Conservation (phyloP, 176 grass and related monocot species). For the Oryza glaberrima region DNA sequence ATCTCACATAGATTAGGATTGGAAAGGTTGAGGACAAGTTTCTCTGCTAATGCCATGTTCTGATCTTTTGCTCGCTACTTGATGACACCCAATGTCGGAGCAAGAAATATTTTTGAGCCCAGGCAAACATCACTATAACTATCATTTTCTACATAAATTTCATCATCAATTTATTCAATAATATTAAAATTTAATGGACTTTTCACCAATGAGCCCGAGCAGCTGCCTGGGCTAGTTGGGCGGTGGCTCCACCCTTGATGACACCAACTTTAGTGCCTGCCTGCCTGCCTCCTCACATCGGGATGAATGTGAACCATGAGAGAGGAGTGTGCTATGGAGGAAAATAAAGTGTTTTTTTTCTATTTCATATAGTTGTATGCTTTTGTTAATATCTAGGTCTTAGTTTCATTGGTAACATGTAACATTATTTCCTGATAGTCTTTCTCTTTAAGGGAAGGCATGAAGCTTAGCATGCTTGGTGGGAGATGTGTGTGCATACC, state of each 20-base stretch:
- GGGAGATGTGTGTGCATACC: neutral
- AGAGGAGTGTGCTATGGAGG: slow-evolving; percentile 35
- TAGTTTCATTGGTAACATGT: neutral
- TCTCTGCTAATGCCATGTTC: slow-evolving; percentile 50
- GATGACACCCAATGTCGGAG: neutral
- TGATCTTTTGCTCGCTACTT: slow-evolving; percentile 32
- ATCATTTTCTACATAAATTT: too few species aligned
- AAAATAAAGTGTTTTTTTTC: slow-evolving; percentile 47
- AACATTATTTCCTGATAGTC: too few species aligned
- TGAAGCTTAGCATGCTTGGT: neutral
- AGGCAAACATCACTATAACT: too few species aligned
- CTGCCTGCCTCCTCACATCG: neutral
- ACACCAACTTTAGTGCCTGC: neutral
- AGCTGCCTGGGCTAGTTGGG: too few species aligned
- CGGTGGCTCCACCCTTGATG: neutral
- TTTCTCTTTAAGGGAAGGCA: too few species aligned
- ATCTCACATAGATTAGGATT: slow-evolving; percentile 63
- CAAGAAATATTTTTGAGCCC: too few species aligned
- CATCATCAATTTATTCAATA: too few species aligned
- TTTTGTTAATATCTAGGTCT: neutral
- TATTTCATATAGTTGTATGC: slow-evolving; percentile 22
- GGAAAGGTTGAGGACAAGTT: slow-evolving; percentile 60
- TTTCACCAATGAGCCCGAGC: too few species aligned
- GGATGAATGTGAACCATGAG: slow-evolving; percentile 21
- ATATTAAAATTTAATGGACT: too few species aligned